Evolutionary conservation across 176 grass and related monocot species (phyloP).

Genomic region (Aegilops tauschii): DNA sequence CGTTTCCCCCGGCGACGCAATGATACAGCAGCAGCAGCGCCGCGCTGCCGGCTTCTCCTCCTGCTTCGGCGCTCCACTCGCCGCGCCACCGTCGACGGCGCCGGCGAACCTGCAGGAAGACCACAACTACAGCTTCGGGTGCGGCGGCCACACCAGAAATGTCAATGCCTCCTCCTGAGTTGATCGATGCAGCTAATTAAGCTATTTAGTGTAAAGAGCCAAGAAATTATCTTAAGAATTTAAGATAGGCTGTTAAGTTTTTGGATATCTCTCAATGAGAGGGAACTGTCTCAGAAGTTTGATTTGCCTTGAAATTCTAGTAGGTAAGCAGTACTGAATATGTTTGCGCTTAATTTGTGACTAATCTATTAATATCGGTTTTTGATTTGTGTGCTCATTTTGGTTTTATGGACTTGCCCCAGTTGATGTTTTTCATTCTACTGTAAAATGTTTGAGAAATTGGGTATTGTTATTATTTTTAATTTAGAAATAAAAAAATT

Average conservation of each 20-base stretch:
- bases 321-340: not conserved
- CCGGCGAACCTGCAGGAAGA: conserved; percentile 31
- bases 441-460: not conserved
- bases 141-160: conserved; percentile 46
- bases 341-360: not conserved
- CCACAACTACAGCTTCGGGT: conserved; percentile 46
- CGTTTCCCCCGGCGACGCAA: conserved; percentile 27
- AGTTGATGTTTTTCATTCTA: not conserved
- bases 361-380: not conserved
- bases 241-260: conserved; percentile 23
- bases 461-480: not conserved
- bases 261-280: conserved; percentile 11
- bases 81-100: not conserved
- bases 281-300: not conserved
- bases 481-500: too few relatives aligned
- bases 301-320: conserved; percentile 6
- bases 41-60: conserved; percentile 35
- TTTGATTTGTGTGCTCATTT: not conserved
- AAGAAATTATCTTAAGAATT: not conserved
- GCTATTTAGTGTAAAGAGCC: conserved; percentile 42
- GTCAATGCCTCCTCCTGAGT: conserved; percentile 41
- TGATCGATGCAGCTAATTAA: not conserved
- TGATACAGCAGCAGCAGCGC: conserved; percentile 20
- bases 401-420: not conserved
- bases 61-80: conserved; percentile 40